Evolutionary conservation across 2,329 filamentous ascomycete genomes (phyloP).

Genomic region (Xylaria sp.): DNA sequence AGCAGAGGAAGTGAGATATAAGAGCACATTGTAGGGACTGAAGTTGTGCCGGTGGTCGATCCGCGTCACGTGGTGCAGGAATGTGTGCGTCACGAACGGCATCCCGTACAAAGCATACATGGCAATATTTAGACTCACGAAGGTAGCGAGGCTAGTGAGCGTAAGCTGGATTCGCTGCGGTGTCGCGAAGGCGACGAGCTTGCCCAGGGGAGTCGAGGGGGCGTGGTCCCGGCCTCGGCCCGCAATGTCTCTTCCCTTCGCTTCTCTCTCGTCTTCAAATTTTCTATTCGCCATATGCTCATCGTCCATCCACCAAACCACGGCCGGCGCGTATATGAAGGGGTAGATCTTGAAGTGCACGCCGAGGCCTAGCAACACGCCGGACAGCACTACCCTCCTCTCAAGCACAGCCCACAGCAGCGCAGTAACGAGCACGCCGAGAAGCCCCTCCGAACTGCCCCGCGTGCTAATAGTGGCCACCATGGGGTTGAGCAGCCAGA

Average conservation of each 20-base stretch:
- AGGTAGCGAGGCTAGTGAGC: constrained; percentile 75
- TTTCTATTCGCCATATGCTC: constrained; percentile 53
- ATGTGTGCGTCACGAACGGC: constrained; percentile 90
- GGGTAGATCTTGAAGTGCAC: constrained; percentile 99
- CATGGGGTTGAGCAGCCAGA: constrained; percentile 98
- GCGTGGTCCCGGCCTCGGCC: background rate
- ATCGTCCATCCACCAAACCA: constrained; percentile 82
- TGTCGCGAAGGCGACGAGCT: constrained; percentile 60
- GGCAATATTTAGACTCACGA: constrained; percentile 75
- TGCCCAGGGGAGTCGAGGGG: constrained; percentile 43
- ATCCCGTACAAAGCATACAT: constrained; percentile 86
- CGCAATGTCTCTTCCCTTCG: constrained; percentile 12
- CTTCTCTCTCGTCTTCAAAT: constrained; percentile 3
- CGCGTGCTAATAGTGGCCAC: constrained; percentile 96
- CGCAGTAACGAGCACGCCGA: constrained; percentile 85
- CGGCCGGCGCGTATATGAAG: constrained; percentile 89
- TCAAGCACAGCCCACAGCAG: constrained; percentile 84
- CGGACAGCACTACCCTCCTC: constrained; percentile 72
- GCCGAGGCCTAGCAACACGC: constrained; percentile 78
- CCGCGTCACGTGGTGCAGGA: constrained; percentile 89
- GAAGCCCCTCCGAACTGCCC: constrained; percentile 90
- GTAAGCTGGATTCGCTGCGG: constrained; percentile 67
- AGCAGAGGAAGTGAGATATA: constrained; percentile 83
- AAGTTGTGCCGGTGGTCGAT: constrained; percentile 99
- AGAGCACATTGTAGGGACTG: constrained; percentile 91